These are phyloP conservation scores for Melanogaster broomeanus DNA, from an alignment of 768 basidiomycete species.

Conservation along the genomic window DNA sequence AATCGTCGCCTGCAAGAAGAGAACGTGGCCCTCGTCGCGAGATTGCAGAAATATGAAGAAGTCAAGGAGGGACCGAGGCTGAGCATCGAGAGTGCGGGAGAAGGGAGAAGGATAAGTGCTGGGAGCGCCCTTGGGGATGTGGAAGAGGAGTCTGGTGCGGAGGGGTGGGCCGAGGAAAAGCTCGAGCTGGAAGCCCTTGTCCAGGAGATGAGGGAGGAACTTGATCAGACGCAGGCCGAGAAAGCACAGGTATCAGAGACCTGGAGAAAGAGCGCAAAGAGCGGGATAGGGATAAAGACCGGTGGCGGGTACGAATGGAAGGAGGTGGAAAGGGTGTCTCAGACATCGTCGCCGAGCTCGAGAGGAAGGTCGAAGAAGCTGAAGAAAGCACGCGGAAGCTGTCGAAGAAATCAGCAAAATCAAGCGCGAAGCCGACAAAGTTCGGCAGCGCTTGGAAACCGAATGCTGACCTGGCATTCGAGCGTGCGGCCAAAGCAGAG, in stretches of 20 bases:
- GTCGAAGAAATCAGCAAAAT: constrained; percentile 41
- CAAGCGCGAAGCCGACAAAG: constrained; percentile 47
- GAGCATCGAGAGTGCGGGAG: constrained; percentile 32
- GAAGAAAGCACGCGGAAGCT: constrained; percentile 45
- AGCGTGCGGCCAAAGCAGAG: constrained; percentile 67
- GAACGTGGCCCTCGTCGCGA: constrained; percentile 65
- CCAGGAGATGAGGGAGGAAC: constrained; percentile 34
- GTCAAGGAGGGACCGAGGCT: constrained; percentile 31
- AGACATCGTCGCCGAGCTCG: constrained; percentile 65
- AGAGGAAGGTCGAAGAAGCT: constrained; percentile 52
- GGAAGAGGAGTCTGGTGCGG: constrained; percentile 60
- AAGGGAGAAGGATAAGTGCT: constrained; percentile 50
- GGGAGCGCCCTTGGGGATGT: constrained; percentile 59
- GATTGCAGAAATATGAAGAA: constrained; percentile 56
- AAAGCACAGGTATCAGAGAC: constrained; percentile 46
- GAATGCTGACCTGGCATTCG: constrained; percentile 58
- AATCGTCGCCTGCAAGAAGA: constrained; percentile 85
- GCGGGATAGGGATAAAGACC: constrained; percentile 64
- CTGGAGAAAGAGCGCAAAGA: constrained; percentile 58
- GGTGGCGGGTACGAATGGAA: constrained; percentile 69
- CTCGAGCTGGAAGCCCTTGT: constrained; percentile 52
- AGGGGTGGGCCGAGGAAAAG: constrained; percentile 74
- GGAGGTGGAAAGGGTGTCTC: constrained; percentile 74
- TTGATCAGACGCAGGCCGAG: constrained; percentile 44
- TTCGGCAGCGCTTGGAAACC: constrained; percentile 45